These are phyloP conservation scores for Suhomyces taliae DNA, from an alignment of 1,139 yeast species.

Conservation along the genomic window DNA sequence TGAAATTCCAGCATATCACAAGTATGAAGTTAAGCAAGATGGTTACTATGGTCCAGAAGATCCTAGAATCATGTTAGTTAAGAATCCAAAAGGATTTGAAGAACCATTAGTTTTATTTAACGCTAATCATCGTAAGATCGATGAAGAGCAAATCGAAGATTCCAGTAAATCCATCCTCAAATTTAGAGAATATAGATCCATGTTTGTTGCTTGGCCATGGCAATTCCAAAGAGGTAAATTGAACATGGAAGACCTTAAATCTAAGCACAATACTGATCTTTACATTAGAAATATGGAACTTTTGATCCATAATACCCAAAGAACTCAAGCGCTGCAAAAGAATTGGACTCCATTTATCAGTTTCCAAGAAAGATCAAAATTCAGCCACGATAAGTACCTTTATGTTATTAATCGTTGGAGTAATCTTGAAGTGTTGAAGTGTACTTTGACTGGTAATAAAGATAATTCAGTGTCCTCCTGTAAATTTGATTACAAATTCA, in stretches of 20 bases:
- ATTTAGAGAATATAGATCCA: constrained; percentile 22
- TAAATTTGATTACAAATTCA: constrained; percentile 23
- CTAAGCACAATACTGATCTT: constrained; percentile 15
- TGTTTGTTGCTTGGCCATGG: constrained; percentile 42
- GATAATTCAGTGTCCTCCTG: constrained; percentile 23
- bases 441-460: constrained; percentile 15
- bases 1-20: constrained; percentile 36
- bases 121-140: constrained; percentile 28
- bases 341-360: constrained; percentile 47
- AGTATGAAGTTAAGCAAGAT: constrained; percentile 19
- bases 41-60: constrained; percentile 45
- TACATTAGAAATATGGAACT: constrained; percentile 32
- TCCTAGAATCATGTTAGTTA: constrained; percentile 36
- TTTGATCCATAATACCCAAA: constrained; percentile 20
- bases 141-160: constrained; percentile 16
- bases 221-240: constrained; percentile 36
- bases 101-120: constrained; percentile 42
- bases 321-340: constrained; percentile 30
- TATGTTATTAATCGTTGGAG: constrained; percentile 41
- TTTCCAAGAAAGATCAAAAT: constrained; percentile 18
- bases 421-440: constrained; percentile 33
- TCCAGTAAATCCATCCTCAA: constrained; percentile 1
- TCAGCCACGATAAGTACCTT: constrained; percentile 29
- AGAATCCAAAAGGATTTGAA: constrained; percentile 30
- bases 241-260: constrained; percentile 22